Evolutionary conservation across 306 rosid genomes (phyloP), one percentile per base, ranked within the genome.

Genomic region (Gynostemma pentaphyllum): DNA sequence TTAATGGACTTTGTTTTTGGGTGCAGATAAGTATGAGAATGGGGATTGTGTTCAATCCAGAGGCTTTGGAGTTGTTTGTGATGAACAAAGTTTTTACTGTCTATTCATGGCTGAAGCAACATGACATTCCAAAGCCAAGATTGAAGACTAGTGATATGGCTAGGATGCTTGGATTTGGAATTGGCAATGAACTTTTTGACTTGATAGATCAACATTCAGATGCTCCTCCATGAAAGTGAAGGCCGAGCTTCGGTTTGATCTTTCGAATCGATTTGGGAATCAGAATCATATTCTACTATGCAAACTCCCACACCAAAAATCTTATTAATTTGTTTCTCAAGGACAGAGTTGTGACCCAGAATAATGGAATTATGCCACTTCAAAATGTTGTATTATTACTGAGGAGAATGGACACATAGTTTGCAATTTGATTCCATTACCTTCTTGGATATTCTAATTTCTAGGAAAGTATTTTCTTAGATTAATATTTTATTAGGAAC

Each of bases 21-120:
- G 26, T 45, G 69, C 86, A 91, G 97, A 91, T 91, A 85, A 91
- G 85, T 74, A 78, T 73, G 80, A 87, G 53, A 69, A 83, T 91
- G 96, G 98, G 96, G 4, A 83, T 91, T 54, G 98, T 91, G 48
- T 91, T 86, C 77, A 91, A 91, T 68, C 90, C 98, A 0, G 96
- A 91, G 76, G 96, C 98, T 8, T 68, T 91, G 77, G 96, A 91
- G 68, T 65, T 91, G 51, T 91, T 91, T 54, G 81, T 82, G 9
- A 79, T 91, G 98, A 77, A 82, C 68, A 91, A 88, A 72, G 96
- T 82, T 6, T 88, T 91, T 52, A 70, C 74, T n/a, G 95, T 84
- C 48, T 78, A 91, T 70, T 75, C 83, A 34, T 91, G 98, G 98
- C 74, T 91, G 83, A 88, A 82, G 88, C 79, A 79, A 74, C 92